These are phyloP conservation scores for Xylariaceae sp. DNA, from an alignment of 2,329 filamentous ascomycete genomes.

Conservation along the genomic window DNA sequence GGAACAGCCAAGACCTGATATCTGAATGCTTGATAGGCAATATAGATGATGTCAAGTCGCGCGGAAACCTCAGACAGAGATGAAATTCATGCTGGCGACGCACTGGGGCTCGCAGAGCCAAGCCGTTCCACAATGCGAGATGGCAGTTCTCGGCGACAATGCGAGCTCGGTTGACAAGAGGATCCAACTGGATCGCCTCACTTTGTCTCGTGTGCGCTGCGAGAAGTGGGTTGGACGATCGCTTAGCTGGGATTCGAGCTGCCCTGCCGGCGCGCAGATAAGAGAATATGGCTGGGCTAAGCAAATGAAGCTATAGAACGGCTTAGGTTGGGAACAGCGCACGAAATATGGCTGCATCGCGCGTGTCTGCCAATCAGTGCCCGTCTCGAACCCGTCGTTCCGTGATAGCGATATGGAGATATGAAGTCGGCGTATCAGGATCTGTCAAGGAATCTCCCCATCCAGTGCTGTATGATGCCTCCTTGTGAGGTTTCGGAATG, in stretches of 20 bases:
- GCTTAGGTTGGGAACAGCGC: slow-evolving; percentile 9
- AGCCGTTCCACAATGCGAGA: no score
- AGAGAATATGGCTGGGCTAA: not conserved
- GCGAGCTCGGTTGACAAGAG: not conserved
- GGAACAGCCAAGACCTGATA: not conserved
- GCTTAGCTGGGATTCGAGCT: not conserved
- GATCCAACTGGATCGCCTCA: slow-evolving; percentile 15
- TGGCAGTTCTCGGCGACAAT: not conserved
- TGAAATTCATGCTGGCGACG: no score
- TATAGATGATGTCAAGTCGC: no score
- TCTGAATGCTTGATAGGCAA: no score
- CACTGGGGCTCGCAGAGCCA: no score
- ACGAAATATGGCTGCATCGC: slow-evolving; percentile 3
- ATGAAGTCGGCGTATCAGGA: slow-evolving; percentile 7
- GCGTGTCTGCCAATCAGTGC: slow-evolving; percentile 6
- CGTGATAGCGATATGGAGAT: not conserved
- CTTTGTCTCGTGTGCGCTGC: slow-evolving; percentile 10
- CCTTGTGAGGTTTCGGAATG: not conserved
- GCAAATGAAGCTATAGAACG: not conserved
- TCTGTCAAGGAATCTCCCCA: slow-evolving; percentile 9
- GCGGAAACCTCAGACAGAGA: no score
- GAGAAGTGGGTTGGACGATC: slow-evolving; percentile 6
- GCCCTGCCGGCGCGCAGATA: slow-evolving; percentile 14
- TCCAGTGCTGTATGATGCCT: not conserved
- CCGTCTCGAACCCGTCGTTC: not conserved